Evolutionary conservation across 768 basidiomycete genomes (phyloP).

Genomic region (Tephrocybe sp.): DNA sequence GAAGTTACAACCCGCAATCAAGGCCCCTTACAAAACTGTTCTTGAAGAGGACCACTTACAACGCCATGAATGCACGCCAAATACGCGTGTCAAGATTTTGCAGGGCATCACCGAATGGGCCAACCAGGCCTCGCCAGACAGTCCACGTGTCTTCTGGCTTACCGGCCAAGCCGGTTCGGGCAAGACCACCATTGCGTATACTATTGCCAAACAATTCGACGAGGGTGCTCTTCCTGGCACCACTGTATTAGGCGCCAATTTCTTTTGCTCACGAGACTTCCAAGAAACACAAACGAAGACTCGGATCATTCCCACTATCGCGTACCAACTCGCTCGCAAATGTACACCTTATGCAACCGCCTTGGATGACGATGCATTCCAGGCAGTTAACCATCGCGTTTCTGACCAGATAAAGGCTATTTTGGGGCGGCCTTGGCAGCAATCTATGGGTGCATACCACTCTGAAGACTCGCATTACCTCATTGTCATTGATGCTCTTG

Average conservation of each 20-base stretch:
- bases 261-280: background rate
- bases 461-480: background rate
- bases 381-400: background rate
- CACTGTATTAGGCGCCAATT: too few relatives aligned
- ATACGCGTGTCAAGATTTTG: constrained; percentile 25
- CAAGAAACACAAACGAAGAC: too few relatives aligned
- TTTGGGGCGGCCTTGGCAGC: background rate
- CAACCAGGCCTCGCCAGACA: constrained; percentile 14
- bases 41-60: too few relatives aligned
- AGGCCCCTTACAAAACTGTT: too few relatives aligned
- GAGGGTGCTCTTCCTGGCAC: constrained; percentile 17
- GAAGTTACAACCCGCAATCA: too few relatives aligned
- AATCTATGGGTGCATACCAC: background rate
- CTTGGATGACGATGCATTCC: background rate
- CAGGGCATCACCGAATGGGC: constrained; percentile 22
- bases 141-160: constrained; percentile 11
- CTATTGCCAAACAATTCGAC: constrained; percentile 16
- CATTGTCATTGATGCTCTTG: too few relatives aligned
- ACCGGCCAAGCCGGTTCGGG: constrained; percentile 6
- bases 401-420: too few relatives aligned
- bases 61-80: constrained; percentile 19
- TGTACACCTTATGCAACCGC: background rate
- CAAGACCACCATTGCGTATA: constrained; percentile 25
- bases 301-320: too few relatives aligned
- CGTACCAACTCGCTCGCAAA: constrained; percentile 4